Percentiles rank a stretch among this genome's conserved stretches.
These are phyloP conservation scores for Lepiota brunneoincarnata DNA, from an alignment of 768 basidiomycete genomes.

Conservation along the genomic window DNA sequence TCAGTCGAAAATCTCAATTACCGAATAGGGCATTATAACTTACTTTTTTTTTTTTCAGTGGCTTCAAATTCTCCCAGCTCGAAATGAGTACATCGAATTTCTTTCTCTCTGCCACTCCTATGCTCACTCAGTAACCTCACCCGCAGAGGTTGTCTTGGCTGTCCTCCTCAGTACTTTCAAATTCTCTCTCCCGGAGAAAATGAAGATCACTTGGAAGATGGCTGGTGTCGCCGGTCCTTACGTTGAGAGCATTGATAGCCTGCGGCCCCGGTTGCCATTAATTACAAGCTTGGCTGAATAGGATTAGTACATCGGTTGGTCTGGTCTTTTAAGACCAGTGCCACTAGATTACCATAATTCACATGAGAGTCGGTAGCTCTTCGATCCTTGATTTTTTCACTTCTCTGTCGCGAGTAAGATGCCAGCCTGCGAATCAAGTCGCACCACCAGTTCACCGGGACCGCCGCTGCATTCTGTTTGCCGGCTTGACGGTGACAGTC, in stretches of 20 bases:
- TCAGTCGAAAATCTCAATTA: slow-evolving; percentile 21
- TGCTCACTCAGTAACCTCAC: background rate
- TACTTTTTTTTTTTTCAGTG: slow-evolving; percentile 22
- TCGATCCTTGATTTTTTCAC: no score
- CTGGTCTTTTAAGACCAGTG: background rate
- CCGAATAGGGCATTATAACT: background rate
- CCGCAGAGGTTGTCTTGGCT: slow-evolving; percentile 25
- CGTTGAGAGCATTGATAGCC: slow-evolving; percentile 9
- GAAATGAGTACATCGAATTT: slow-evolving; percentile 40
- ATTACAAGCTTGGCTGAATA: slow-evolving; percentile 11
- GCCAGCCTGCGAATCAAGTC: no score
- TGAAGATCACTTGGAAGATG: slow-evolving; percentile 29
- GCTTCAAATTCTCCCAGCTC: slow-evolving; percentile 48
- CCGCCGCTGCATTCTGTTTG: no score
- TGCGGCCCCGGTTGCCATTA: slow-evolving; percentile 14
- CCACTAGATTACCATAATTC: no score
- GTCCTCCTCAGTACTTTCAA: slow-evolving; percentile 24
- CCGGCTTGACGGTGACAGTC: background rate
- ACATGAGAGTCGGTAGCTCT: no score
- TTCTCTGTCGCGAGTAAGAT: no score
- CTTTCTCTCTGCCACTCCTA: background rate
- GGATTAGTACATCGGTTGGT: background rate
- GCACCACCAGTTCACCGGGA: no score
- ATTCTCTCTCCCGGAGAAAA: slow-evolving; percentile 20
- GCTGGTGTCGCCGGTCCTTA: slow-evolving; percentile 20